Evolutionary conservation across 1,284 basidiomycete species (phyloP), one percentile per base, ranked within the genome.

Genomic region (Ganoderma boninense): DNA sequence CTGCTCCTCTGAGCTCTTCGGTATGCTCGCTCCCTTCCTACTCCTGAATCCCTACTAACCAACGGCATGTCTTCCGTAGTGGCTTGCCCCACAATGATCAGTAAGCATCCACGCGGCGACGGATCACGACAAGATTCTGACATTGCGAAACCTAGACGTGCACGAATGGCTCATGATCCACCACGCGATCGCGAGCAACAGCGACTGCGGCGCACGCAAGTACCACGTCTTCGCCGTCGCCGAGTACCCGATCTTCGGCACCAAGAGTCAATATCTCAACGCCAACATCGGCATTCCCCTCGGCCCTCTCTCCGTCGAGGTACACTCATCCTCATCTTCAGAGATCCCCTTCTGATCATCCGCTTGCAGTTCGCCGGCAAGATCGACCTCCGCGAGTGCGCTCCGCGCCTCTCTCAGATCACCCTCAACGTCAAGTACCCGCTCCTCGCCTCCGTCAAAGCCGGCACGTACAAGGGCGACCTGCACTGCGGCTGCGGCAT

Each of bases 91-190:
- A 59, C 57, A 20, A 59, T 59, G 35, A 59, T 59, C 35, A 59
- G 57, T 59, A 18, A 20, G 57, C 2, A n/a, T 38, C 10, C 2
- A 20, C 29, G 3, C 20, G 4, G 3, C 4, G 18, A 2, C 10
- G 1, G 29, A 13, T n/a, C 6, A n/a, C 4, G 5, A 29, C 20
- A n/a, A 1, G 18, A 32, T 35, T 6, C 35, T 38, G 18, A 59
- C 2, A 8, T 7, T 13, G 35, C 2, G 18, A 40, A 13, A 14
- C 20, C n/a, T n/a, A 59, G 57, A 59, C 18, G 57, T 59, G 20
- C 57, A n/a, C 57, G 32, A 59, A 20, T 59, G 57, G 57, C 57
- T 59, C 35, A 38, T 20, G 29, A 59, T 59, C 57, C 57, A 59
- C 57, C 57, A 59, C 57, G 20, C 32, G 8, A 38, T 38, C 57